Percentiles rank a stretch among this genome's conserved stretches.
These are phyloP conservation scores for Capsicum baccatum DNA, from an alignment of 257 asterid species.

Conservation along the genomic window DNA sequence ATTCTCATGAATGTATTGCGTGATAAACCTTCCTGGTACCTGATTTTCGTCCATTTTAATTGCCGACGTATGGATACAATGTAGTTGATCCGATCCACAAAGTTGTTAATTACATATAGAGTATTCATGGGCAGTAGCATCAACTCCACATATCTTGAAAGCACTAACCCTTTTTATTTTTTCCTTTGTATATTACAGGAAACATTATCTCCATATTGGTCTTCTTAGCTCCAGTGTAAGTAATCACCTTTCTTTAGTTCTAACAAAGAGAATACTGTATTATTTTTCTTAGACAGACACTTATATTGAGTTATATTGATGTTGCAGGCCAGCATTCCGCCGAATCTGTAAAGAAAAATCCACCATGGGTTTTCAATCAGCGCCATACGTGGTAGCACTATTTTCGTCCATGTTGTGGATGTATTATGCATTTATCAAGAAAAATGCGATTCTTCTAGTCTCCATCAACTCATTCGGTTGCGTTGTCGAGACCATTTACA, in stretches of 20 bases:
- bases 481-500: conserved; percentile 62
- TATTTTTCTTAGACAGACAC: neutral
- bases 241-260: neutral
- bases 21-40: conserved; percentile 15
- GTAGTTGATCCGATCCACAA: neutral
- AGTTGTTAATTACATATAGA: neutral
- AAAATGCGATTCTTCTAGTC: conserved; percentile 53
- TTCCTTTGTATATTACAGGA: conserved; percentile 51
- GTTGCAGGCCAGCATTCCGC: conserved; percentile 63
- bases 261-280: neutral
- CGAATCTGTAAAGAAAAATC: conserved; percentile 67
- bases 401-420: conserved; percentile 80
- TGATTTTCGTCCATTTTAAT: neutral
- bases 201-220: conserved; percentile 71
- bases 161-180: conserved; percentile 5
- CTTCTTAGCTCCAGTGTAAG: conserved; percentile 85
- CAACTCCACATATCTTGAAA: neutral
- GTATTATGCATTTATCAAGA: conserved; percentile 71
- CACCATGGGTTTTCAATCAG: conserved; percentile 68
- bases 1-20: neutral
- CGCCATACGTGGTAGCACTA: conserved; percentile 70
- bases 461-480: conserved; percentile 75
- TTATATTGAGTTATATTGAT: neutral
- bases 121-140: neutral
- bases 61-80: neutral